Evolutionary conservation across 352 stramenopile species (phyloP).

Genomic region (Phytophthora litchii): DNA sequence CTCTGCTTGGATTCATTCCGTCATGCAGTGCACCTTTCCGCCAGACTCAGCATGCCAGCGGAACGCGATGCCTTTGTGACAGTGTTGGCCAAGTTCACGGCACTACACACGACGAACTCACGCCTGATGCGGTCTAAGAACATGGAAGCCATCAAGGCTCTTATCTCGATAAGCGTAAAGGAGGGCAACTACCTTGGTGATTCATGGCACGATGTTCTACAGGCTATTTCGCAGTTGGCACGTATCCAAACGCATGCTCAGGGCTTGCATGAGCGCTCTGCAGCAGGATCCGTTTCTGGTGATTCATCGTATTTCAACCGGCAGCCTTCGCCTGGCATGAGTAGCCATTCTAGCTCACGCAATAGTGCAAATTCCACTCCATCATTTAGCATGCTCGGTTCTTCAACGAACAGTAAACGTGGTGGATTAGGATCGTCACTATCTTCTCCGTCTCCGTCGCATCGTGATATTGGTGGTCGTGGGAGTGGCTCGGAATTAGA

Average conservation of each 20-base stretch:
- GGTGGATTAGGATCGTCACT: slow-evolving; percentile 33
- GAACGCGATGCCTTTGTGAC: slow-evolving; percentile 97
- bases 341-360: slow-evolving; percentile 29
- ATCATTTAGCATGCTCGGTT: slow-evolving; percentile 38
- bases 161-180: slow-evolving; percentile 97
- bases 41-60: slow-evolving; percentile 88
- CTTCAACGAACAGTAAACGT: slow-evolving; percentile 32
- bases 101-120: slow-evolving; percentile 92
- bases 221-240: slow-evolving; percentile 97
- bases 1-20: slow-evolving; percentile 96
- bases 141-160: slow-evolving; percentile 96
- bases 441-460: slow-evolving; percentile 54
- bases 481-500: slow-evolving; percentile 40
- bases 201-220: slow-evolving; percentile 96
- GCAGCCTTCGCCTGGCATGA: slow-evolving; percentile 37
- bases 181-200: slow-evolving; percentile 97
- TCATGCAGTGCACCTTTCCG: slow-evolving; percentile 93
- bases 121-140: slow-evolving; percentile 97
- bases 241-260: slow-evolving; percentile 96
- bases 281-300: slow-evolving; percentile 19
- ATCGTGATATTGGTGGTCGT: slow-evolving; percentile 47
- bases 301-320: slow-evolving; percentile 87
- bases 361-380: slow-evolving; percentile 33
- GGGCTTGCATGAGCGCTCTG: slow-evolving; percentile 65
- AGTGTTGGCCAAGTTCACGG: slow-evolving; percentile 96